Evolutionary conservation across 2,329 filamentous ascomycete genomes (phyloP), one percentile per base, ranked within the genome.

Genomic region (Xylariaceae sp.): DNA sequence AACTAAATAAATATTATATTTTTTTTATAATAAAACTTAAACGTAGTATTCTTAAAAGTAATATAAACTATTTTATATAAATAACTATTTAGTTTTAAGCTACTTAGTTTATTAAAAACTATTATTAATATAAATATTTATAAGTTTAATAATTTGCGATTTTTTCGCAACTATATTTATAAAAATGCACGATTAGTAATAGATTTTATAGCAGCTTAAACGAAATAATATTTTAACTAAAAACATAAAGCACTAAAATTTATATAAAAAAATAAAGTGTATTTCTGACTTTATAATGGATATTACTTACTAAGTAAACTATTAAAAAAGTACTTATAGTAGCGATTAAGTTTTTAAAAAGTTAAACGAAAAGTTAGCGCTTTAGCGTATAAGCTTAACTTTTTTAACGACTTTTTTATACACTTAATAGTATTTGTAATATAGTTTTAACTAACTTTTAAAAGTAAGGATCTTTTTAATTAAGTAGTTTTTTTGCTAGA

Each of bases 271-370:
- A n/a, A n/a, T 45, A 44, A 34, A 16, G 11, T 45, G 11, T 36
- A 26, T 36, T 36, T 44, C 7, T n/a, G 9, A 6, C 26, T 44
- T 8, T 23, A 53, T 34, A 34, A 45, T 6, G 16, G 16, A 24
- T 53, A 44, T 44, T 23, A 53, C 12, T 53, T 53, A 36, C 21
- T 26, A 23, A 39, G 14, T 16, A 34, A 45, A 36, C 19, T 44
- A 34, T 26, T 21, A 21, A 6, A 11, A 3, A 53, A 41, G 6
- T 40, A 24, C 12, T 40, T 36, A 31, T 44, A 45, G 19, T 23
- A 40, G 33, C 12, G 17, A 1, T 14, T 16, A 11, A 16, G 19
- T 12, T 21, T 21, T 34, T 51, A 31, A 36, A 34, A 7, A 23
- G 34, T 53, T 45, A 24, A 24, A 26, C 21, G 29, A 53, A 14